Evolutionary conservation across 352 stramenopile genomes (phyloP).

Genomic region (Pythium coloratum): DNA sequence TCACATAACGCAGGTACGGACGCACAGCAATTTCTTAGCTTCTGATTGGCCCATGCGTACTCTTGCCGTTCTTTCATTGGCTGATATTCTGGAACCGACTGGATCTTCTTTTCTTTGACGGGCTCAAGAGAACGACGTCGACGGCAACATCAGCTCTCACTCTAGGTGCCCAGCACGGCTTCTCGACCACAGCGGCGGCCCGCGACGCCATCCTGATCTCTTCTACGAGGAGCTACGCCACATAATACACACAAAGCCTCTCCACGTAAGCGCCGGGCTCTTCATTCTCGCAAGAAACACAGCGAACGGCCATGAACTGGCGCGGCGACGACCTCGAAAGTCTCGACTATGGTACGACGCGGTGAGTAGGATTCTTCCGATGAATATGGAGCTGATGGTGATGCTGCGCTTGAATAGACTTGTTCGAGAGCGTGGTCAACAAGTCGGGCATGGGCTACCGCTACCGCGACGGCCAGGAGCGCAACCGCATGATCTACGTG

Average conservation of each 20-base stretch:
- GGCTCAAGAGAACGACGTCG: conserved; percentile 4
- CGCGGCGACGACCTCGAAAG: conserved; percentile 72
- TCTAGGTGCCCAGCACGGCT: neutral
- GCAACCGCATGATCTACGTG: conserved; percentile 75
- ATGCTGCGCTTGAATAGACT: conserved; percentile 37
- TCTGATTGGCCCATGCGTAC: conserved; percentile 8
- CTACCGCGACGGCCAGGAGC: conserved; percentile 81
- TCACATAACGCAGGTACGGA: neutral
- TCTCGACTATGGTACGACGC: conserved; percentile 74
- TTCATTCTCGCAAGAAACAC: neutral
- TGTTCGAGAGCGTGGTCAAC: conserved; percentile 89
- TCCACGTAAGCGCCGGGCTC: too few species aligned
- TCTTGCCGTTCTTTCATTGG: conserved; percentile 14
- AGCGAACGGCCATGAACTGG: conserved; percentile 50
- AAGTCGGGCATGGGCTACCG: conserved; percentile 82
- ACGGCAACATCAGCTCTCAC: neutral
- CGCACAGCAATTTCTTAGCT: neutral
- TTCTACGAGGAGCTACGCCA: neutral
- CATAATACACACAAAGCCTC: neutral
- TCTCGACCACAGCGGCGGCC: neutral
- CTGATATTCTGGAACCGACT: conserved; percentile 12
- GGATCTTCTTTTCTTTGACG: conserved; percentile 11
- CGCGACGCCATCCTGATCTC: neutral
- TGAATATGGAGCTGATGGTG: neutral
- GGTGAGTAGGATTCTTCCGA: neutral